phyloP scores from a whole-genome alignment of 1,284 basidiomycete species.

The Mycosarcoma mackinlayi region DNA sequence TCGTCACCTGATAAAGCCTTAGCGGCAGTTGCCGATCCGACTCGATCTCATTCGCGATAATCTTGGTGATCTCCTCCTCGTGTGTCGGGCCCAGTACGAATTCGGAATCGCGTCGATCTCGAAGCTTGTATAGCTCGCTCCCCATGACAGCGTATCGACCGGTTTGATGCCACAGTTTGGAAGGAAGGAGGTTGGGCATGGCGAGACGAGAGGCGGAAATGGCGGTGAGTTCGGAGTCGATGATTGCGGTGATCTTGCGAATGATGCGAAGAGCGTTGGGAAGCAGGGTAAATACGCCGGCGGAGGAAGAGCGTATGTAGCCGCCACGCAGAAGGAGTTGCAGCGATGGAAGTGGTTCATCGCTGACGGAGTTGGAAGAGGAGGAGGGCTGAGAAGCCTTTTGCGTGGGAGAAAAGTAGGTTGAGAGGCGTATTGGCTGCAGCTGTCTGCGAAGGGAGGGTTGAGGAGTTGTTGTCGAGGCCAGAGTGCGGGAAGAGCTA shows the following conservation, averaged over 20 bases:
- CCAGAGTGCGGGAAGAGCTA: background rate
- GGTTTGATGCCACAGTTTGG: slow-evolving; percentile 63
- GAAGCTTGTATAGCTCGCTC: slow-evolving; percentile 66
- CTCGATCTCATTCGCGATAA: slow-evolving; percentile 63
- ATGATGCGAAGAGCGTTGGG: slow-evolving; percentile 66
- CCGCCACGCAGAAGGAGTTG: slow-evolving; percentile 61
- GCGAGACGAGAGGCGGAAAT: slow-evolving; percentile 64
- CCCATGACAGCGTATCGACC: slow-evolving; percentile 64
- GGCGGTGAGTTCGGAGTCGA: slow-evolving; percentile 64
- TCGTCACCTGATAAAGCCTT: slow-evolving; percentile 66
- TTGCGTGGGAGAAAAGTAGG: slow-evolving; percentile 32
- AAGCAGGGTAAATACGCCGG: slow-evolving; percentile 68
- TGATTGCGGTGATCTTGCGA: slow-evolving; percentile 62
- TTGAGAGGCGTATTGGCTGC: slow-evolving; percentile 27
- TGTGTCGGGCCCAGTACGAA: slow-evolving; percentile 68
- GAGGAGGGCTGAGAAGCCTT: slow-evolving; percentile 22
- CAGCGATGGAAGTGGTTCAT: slow-evolving; percentile 37
- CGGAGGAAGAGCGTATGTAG: slow-evolving; percentile 66
- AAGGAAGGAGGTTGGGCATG: slow-evolving; percentile 65
- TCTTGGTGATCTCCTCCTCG: slow-evolving; percentile 69
- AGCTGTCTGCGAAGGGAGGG: background rate
- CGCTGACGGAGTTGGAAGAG: background rate
- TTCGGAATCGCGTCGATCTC: slow-evolving; percentile 62
- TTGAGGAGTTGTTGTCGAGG: slow-evolving; percentile 1
- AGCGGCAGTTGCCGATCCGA: slow-evolving; percentile 63